phyloP scores from a whole-genome alignment of 2,329 filamentous ascomycete genomes.

The Cladosporium sp. region DNA sequence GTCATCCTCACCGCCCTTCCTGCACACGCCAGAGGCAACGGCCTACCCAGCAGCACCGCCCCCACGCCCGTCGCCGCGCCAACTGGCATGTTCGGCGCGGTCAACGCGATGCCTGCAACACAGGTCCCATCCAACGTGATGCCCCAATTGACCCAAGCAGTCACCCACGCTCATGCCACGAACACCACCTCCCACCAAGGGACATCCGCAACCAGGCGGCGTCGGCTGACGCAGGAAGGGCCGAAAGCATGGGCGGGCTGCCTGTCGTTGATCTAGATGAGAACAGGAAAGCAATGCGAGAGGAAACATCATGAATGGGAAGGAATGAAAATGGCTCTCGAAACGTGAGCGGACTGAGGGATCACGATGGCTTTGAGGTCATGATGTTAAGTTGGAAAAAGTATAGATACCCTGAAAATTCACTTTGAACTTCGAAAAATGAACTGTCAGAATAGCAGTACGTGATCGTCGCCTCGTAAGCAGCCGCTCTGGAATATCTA shows the following conservation, averaged over 20 bases:
- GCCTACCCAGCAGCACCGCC: background rate
- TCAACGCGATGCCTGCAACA: background rate
- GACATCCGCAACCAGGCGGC: slow-evolving; percentile 1
- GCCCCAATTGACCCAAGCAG: background rate
- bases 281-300: background rate
- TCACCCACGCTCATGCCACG: background rate
- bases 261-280: background rate
- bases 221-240: background rate
- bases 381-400: no score
- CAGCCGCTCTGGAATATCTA: no score
- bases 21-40: background rate
- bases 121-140: background rate
- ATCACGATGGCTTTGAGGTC: no score
- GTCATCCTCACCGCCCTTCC: slow-evolving; percentile 12
- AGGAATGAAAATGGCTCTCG: no score
- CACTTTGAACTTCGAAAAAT: no score
- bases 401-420: no score
- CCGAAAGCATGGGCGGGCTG: slow-evolving; percentile 1
- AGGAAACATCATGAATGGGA: no score
- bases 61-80: background rate
- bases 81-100: background rate
- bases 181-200: background rate
- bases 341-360: no score
- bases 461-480: no score
- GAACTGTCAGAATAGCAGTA: no score